A percentile compares a stretch with the other conserved stretches of the same genome.
These are phyloP conservation scores for Claviceps quebecensis DNA, from an alignment of 2,329 filamentous ascomycete genomes.

Conservation along the genomic window DNA sequence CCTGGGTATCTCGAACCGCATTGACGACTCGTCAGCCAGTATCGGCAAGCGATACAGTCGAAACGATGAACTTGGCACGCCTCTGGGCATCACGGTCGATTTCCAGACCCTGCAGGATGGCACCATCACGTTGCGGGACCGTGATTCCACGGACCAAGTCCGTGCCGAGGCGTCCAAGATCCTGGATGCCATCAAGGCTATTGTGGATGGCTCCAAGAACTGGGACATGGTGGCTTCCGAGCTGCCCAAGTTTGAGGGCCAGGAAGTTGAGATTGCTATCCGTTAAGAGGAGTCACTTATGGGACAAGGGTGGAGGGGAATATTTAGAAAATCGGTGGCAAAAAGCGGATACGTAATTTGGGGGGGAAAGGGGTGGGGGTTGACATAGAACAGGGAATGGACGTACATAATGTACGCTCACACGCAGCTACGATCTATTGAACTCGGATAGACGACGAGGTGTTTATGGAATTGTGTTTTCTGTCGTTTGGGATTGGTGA, in stretches of 20 bases:
- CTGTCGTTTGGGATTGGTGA: too few relatives aligned
- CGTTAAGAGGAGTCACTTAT: conserved; percentile 14
- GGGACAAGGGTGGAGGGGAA: neutral
- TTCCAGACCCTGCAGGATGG: conserved; percentile 88
- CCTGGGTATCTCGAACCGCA: conserved; percentile 64
- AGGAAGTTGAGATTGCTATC: conserved; percentile 40
- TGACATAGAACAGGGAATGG: too few relatives aligned
- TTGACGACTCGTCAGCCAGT: conserved; percentile 80
- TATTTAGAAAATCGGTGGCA: neutral
- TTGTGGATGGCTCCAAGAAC: conserved; percentile 33
- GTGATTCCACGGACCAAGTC: conserved; percentile 83
- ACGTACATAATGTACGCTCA: too few relatives aligned
- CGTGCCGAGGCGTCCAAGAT: conserved; percentile 72
- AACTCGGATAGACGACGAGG: too few relatives aligned
- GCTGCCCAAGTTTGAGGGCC: conserved; percentile 72
- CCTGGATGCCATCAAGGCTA: conserved; percentile 53
- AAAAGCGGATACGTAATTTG: conserved; percentile 1
- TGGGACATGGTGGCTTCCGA: conserved; percentile 60
- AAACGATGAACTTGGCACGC: conserved; percentile 91
- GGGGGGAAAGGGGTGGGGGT: neutral
- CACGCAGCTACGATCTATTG: too few relatives aligned
- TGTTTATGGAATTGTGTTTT: too few relatives aligned
- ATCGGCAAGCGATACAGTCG: conserved; percentile 92
- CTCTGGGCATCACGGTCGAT: conserved; percentile 85
- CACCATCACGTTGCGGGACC: conserved; percentile 76